Base-by-base conservation (phyloP, 495 filamentous ascomycete species). In the Durotheca rogersii region DNA sequence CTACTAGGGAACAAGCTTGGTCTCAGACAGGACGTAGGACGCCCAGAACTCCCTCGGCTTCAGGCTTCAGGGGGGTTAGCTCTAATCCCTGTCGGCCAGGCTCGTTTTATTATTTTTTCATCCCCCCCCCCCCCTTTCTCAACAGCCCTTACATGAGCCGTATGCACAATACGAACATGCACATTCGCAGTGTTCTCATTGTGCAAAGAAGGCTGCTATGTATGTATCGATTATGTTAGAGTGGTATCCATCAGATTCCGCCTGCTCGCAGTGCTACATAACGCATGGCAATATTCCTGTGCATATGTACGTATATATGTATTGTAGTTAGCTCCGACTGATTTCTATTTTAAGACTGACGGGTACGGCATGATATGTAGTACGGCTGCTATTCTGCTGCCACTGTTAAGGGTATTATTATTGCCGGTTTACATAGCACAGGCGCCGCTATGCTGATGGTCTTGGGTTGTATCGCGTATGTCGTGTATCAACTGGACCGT, bases 381-480 rank as follows among this genome's bases (percentile, higher is more conserved):
- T n/a, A n/a, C n/a, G n/a, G n/a, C n/a, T n/a, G n/a, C n/a, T n/a
- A n/a, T n/a, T n/a, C n/a, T n/a, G n/a, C n/a, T n/a, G n/a, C n/a
- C n/a, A n/a, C n/a, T n/a, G n/a, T n/a, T n/a, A n/a, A n/a, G n/a
- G n/a, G n/a, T n/a, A n/a, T n/a, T n/a, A n/a, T n/a, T n/a, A n/a
- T n/a, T n/a, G n/a, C n/a, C n/a, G n/a, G n/a, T n/a, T n/a, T n/a
- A n/a, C n/a, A n/a, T n/a, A n/a, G n/a, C n/a, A n/a, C n/a, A n/a
- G n/a, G n/a, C n/a, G n/a, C n/a, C n/a, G 38, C 43, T 38, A 31
- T 48, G 27, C 7, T 49, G 15, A 4, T 29, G 7, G 10, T 14
- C 27, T 42, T 58, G 48, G 55, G 45, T 53, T 49, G 55, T 53
- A 59, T 52, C 43, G 43, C 29, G 30, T 31, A 58, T 16, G 37